These are phyloP conservation scores for Phytopythium delawarense DNA, from an alignment of 352 stramenopile genomes.

Conservation along the genomic window DNA sequence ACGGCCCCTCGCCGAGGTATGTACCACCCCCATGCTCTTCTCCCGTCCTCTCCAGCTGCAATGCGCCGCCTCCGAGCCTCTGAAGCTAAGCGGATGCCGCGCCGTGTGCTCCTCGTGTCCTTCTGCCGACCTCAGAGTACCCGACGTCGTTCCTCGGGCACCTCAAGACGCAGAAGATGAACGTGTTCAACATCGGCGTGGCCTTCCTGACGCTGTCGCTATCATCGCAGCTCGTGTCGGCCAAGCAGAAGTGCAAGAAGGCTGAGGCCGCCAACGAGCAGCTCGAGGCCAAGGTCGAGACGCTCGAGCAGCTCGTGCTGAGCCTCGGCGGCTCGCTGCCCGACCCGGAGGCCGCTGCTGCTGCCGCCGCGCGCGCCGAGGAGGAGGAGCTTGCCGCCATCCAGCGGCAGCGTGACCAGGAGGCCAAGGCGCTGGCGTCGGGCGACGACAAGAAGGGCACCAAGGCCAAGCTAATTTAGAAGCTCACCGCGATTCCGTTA, in stretches of 20 bases:
- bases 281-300: slow-evolving; percentile 41
- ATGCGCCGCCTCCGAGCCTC: background rate
- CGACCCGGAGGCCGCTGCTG: slow-evolving; percentile 42
- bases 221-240: slow-evolving; percentile 76
- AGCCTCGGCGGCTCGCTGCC: slow-evolving; percentile 53
- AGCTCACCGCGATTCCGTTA: background rate
- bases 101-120: background rate
- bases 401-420: slow-evolving; percentile 41
- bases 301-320: slow-evolving; percentile 63
- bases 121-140: slow-evolving; percentile 37
- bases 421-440: slow-evolving; percentile 31
- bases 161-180: slow-evolving; percentile 74
- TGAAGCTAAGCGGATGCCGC: background rate
- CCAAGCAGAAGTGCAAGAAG: slow-evolving; percentile 60
- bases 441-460: slow-evolving; percentile 32
- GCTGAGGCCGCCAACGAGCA: slow-evolving; percentile 31
- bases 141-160: slow-evolving; percentile 80
- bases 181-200: slow-evolving; percentile 84
- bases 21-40: background rate
- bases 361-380: slow-evolving; percentile 20
- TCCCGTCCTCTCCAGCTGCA: background rate
- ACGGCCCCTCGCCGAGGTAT: slow-evolving; percentile 27
- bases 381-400: slow-evolving; percentile 23
- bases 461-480: slow-evolving; percentile 72
- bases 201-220: slow-evolving; percentile 82